phyloP scores from a whole-genome alignment of 306 rosid species.

The Acmispon strigosus region DNA sequence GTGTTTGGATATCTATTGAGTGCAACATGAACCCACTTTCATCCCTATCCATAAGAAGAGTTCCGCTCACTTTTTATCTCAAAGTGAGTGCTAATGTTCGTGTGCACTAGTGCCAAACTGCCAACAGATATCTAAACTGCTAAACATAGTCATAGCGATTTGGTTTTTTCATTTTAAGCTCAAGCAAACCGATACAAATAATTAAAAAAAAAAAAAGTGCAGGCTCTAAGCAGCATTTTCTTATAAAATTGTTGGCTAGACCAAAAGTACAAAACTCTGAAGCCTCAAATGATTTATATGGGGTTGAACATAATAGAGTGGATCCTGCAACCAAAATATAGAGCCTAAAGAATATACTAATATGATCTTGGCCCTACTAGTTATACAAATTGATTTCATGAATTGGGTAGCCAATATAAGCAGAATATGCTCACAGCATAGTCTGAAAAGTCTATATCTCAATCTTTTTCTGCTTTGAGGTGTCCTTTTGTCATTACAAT shows the following conservation, averaged over 20 bases:
- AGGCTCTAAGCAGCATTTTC: constrained; percentile 5
- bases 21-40: too few relatives aligned
- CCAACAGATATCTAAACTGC: too few relatives aligned
- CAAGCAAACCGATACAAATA: too few relatives aligned
- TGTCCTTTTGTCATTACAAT: constrained; percentile 25
- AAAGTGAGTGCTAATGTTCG: too few relatives aligned
- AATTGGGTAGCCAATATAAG: constrained; percentile 24
- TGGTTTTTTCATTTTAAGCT: too few relatives aligned
- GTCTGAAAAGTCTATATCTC: constrained; percentile 33
- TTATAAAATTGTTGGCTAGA: constrained; percentile 12
- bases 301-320: constrained; percentile 20
- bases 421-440: constrained; percentile 27
- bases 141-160: too few relatives aligned
- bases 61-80: too few relatives aligned
- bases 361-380: constrained; percentile 15
- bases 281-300: constrained; percentile 8
- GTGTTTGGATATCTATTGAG: too few relatives aligned
- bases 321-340: constrained; percentile 24
- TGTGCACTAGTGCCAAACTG: too few relatives aligned
- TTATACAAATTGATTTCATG: constrained; percentile 13
- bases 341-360: constrained; percentile 29
- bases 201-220: constrained; percentile 1
- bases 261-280: constrained; percentile 31
- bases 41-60: too few relatives aligned
- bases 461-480: constrained; percentile 25